Evolutionary conservation across 1,284 basidiomycete species (phyloP).

Genomic region (Papiliotrema terrestris): DNA sequence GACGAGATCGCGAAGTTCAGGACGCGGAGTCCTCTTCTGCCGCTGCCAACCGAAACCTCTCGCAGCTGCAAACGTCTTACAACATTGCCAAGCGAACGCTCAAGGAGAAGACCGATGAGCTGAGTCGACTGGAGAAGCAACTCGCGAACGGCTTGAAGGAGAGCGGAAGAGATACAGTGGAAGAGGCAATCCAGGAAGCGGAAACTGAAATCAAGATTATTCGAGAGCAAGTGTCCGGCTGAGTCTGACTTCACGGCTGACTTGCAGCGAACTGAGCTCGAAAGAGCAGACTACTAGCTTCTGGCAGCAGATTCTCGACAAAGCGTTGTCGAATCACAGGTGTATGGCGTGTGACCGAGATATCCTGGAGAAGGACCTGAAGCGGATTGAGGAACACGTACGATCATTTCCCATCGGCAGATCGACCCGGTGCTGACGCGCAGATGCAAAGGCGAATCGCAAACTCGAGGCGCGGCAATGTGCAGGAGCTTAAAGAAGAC

Average conservation of each 20-base stretch:
- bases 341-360: conserved; percentile 74
- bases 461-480: conserved; percentile 23
- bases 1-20: conserved; percentile 62
- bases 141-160: conserved; percentile 54
- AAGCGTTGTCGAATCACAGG: conserved; percentile 61
- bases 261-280: conserved; percentile 22
- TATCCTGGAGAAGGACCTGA: conserved; percentile 62
- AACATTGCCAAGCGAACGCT: conserved; percentile 60
- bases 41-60: conserved; percentile 57
- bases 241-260: background rate
- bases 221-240: conserved; percentile 62
- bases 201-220: conserved; percentile 56
- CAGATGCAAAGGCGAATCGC: conserved; percentile 38
- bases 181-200: conserved; percentile 60
- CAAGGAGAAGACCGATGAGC: conserved; percentile 61
- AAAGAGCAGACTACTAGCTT: conserved; percentile 5
- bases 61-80: conserved; percentile 61
- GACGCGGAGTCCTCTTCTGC: conserved; percentile 58
- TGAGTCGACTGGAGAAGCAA: conserved; percentile 58
- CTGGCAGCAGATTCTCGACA: conserved; percentile 54
- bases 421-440: conserved; percentile 50
- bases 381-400: conserved; percentile 65
- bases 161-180: conserved; percentile 49
- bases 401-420: conserved; percentile 20
- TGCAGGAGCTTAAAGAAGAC: conserved; percentile 52